Evolutionary conservation across 2,329 filamentous ascomycete species (phyloP).

Genomic region (Paramyrothecium sp.): DNA sequence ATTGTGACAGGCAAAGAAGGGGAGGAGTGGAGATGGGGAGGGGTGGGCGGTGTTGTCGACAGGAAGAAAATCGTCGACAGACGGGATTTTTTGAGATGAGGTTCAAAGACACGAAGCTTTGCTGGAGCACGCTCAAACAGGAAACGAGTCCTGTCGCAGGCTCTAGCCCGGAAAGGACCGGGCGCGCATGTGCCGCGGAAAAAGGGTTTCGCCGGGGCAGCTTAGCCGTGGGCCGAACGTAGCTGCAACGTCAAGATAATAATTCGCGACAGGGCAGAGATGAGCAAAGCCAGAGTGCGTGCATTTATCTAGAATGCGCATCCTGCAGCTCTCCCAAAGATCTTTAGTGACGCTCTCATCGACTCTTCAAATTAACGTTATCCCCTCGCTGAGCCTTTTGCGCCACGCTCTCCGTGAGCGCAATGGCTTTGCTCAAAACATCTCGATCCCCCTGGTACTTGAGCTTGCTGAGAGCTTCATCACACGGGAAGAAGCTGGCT

Average conservation of each 20-base stretch:
- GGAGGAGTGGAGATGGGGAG: constrained; percentile 11
- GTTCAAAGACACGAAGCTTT: not conserved
- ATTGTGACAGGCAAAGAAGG: constrained; percentile 9
- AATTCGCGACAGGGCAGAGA: too few species aligned
- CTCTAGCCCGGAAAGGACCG: not conserved
- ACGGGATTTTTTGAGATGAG: constrained; percentile 2
- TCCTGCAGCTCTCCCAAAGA: too few species aligned
- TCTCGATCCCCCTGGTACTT: constrained; percentile 6
- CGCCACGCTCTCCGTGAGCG: not conserved
- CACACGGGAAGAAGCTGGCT: constrained; percentile 6
- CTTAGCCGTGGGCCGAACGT: constrained; percentile 3
- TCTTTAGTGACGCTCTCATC: too few species aligned
- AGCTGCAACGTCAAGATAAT: not conserved
- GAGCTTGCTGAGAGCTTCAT: constrained; percentile 4
- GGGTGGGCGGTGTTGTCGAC: constrained; percentile 1
- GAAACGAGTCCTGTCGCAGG: constrained; percentile 8
- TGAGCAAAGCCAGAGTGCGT: too few species aligned
- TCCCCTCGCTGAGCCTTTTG: too few species aligned
- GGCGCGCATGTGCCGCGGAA: constrained; percentile 4
- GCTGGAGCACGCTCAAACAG: constrained; percentile 12
- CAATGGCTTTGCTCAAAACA: constrained; percentile 6
- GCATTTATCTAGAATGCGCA: too few species aligned
- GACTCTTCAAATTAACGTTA: too few species aligned
- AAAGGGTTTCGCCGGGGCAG: constrained; percentile 15
- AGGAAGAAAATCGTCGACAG: not conserved